Percentiles rank a stretch among this genome's conserved stretches.
Evolutionary conservation across 2,329 filamentous ascomycete genomes (phyloP).

Genomic region (Fusarium sp.): DNA sequence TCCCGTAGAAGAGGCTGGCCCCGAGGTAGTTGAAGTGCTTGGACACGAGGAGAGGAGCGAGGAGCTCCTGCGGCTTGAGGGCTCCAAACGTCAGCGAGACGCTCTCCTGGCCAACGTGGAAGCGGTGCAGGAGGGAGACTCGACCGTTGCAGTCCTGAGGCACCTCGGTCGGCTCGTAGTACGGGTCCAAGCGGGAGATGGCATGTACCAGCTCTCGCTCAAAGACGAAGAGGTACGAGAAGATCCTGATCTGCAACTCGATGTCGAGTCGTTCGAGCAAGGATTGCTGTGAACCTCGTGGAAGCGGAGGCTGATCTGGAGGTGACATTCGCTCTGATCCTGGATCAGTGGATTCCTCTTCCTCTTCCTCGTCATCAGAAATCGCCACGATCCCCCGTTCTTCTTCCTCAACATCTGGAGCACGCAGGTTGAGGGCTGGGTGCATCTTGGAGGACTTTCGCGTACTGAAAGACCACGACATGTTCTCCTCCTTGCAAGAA

Average conservation of each 20-base stretch:
- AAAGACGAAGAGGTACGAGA: constrained; percentile 51
- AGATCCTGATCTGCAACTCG: constrained; percentile 48
- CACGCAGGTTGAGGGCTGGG: constrained; percentile 21
- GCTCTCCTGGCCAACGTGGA: constrained; percentile 49
- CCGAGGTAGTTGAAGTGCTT: constrained; percentile 54
- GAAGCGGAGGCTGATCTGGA: not conserved
- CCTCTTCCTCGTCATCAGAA: too few relatives aligned
- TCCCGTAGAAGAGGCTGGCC: constrained; percentile 58
- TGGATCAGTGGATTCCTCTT: too few relatives aligned
- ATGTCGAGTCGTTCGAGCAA: constrained; percentile 47
- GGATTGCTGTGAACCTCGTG: constrained; percentile 35
- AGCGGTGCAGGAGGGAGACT: constrained; percentile 48
- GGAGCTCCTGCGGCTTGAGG: constrained; percentile 48
- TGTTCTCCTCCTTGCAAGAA: constrained; percentile 36
- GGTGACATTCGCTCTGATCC: too few relatives aligned
- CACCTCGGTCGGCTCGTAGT: constrained; percentile 31
- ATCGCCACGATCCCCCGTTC: too few relatives aligned
- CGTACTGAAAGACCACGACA: constrained; percentile 12
- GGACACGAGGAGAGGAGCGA: constrained; percentile 53
- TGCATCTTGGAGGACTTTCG: constrained; percentile 17
- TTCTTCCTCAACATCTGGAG: too few relatives aligned
- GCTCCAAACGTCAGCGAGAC: constrained; percentile 47
- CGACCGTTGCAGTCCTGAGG: constrained; percentile 9
- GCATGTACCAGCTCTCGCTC: constrained; percentile 51
- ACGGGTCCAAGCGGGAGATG: constrained; percentile 57